Evolutionary conservation across 169 alveolate species (phyloP), one percentile per base, ranked within the genome.

Genomic region (Theileria equi): DNA sequence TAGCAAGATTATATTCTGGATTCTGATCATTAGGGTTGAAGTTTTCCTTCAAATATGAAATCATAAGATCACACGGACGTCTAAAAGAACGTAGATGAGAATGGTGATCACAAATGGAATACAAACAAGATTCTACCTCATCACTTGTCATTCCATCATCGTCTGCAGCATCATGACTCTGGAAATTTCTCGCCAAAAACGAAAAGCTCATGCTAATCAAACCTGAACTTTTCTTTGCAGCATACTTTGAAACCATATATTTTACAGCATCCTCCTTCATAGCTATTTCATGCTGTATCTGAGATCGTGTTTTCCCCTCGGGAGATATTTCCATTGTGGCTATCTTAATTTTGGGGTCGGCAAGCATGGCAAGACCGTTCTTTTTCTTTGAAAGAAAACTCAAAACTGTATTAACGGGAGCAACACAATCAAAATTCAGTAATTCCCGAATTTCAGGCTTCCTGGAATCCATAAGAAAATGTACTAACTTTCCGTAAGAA

Each of bases 81-180:
- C 94, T 68, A 64, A 77, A 89, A 65, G 87, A 86, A 34, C 92
- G 74, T 65, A 92, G 49, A 45, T 88, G 91, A 28, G 94, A 79
- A 78, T 90, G 88, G 77, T 91, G 93, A 70, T 94, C 98, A 29
- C 93, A 84, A 52, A 94, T 50, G 16, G 97, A 91, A 78, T 94
- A 92, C 43, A 94, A 67, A 66, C 96, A 92, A 55, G 90, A 91
- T 73, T 94, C 95, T 17, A 94, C 88, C 81, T 92, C 95, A 63
- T 92, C 97, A 19, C 77, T 82, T 1, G 92, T 74, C 62, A 93
- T 70, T 23, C 66, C 89, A 29, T 34, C 66, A 28, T 47, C 77
- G 28, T 83, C 90, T 29, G 61, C 80, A 3, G 61, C 55, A 16
- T 45, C 81, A 47, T 58, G 31, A 13, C 61, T 31, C n/a, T 63